Evolutionary conservation across 441 rosid species (phyloP), one percentile per base, ranked within the genome.

Genomic region (Pelargonium cotyledonis): DNA sequence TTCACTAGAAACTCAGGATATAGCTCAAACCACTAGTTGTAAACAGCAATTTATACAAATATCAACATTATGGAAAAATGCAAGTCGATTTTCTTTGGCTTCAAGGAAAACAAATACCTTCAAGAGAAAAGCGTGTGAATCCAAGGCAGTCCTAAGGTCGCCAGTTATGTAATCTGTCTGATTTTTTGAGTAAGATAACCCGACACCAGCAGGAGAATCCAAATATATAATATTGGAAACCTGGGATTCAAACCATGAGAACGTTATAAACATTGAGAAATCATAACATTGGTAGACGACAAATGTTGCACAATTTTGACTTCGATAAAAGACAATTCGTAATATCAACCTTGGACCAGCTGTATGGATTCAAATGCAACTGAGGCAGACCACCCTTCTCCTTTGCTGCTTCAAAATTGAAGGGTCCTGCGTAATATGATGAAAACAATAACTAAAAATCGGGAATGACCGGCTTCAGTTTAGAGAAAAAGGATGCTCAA

Each of bases 181-280:
- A 49, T 84, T 76, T 53, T 83, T 75, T n/a, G 97, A 89, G 77
- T 91, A 89, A 6, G 98, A 94, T 15, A 83, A 66, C 2, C 98
- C 97, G 44, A 89, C 97, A 73, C 96, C 98, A 65, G 86, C 88
- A 3, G 92, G 97, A 57, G 95, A 85, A 76, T 87, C 97, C 70
- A 90, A 75, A 80, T 91, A 91, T 79, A 89, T 74, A 14, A 89
- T 70, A 72, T 71, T 88, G 41, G 98, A 92, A 57, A 92, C 95
- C 98, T 92, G 77, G 73, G 46, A 64, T 16, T n/a, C 51, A 70
- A 73, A 74, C 4, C 66, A 55, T 26, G 31, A 26, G 31, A 26
- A 26, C 3, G 31, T 26, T 26, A 26, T 26, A 2, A 26, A 26
- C 31, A 49, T 26, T 41, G 9, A 23, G 12, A 11, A 44, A 47